phyloP scores from a whole-genome alignment of 2,329 filamentous ascomycete genomes.

The Colletotrichum endophyticum region DNA sequence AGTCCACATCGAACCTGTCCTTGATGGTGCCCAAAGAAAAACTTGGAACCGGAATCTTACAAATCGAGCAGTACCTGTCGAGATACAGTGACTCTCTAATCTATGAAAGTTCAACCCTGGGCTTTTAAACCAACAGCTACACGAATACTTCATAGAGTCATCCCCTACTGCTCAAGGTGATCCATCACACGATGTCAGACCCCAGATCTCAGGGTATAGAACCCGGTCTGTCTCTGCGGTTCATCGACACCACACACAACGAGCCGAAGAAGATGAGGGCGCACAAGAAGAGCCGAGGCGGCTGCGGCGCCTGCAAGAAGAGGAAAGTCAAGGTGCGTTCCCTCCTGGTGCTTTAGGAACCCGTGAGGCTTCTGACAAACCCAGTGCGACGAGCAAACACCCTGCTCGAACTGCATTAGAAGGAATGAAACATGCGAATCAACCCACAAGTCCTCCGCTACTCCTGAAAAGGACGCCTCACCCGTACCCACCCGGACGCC shows the following conservation, averaged over 20 bases:
- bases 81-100: neutral
- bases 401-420: slow-evolving; percentile 32
- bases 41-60: neutral
- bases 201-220: neutral
- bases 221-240: neutral
- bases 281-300: slow-evolving; percentile 31
- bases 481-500: neutral
- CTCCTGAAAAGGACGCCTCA: neutral
- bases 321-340: slow-evolving; percentile 32
- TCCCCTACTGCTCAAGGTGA: neutral
- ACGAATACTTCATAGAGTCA: neutral
- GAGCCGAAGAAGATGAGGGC: slow-evolving; percentile 19
- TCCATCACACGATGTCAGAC: neutral
- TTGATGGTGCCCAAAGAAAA: neutral
- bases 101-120: neutral
- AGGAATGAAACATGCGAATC: slow-evolving; percentile 13
- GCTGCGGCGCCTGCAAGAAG: slow-evolving; percentile 30
- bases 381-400: slow-evolving; percentile 31
- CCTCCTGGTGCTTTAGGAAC: neutral
- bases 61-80: neutral
- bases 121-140: neutral
- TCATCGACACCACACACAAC: neutral
- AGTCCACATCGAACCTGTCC: neutral
- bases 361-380: neutral
- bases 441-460: neutral